phyloP scores from a whole-genome alignment of 2,329 filamentous ascomycete genomes.

The Fusarium sp. region DNA sequence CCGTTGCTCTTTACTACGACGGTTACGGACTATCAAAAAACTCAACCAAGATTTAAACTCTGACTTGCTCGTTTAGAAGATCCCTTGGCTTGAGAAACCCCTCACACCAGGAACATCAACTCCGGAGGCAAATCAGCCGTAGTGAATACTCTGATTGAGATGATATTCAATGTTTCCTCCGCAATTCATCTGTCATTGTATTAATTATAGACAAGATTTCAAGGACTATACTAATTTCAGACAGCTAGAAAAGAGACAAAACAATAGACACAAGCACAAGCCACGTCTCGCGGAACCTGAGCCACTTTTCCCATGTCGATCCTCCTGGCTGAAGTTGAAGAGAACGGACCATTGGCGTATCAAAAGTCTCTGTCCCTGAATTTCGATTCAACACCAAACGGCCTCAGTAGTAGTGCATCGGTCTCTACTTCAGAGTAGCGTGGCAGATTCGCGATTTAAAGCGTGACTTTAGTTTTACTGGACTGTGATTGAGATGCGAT shows the following conservation, averaged over 20 bases:
- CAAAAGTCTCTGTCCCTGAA: slow-evolving; percentile 10
- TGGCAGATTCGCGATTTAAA: slow-evolving; percentile 27
- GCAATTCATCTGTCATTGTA: neutral
- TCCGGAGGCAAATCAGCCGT: neutral
- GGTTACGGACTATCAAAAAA: slow-evolving; percentile 6
- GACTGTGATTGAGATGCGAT: neutral
- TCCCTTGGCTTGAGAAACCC: slow-evolving; percentile 21
- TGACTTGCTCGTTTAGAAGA: slow-evolving; percentile 13
- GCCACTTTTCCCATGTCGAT: slow-evolving; percentile 34
- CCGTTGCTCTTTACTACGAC: slow-evolving; percentile 13
- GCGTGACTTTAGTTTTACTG: slow-evolving; percentile 14
- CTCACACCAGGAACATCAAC: slow-evolving; percentile 36
- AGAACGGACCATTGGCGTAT: neutral
- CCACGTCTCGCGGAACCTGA: slow-evolving; percentile 38
- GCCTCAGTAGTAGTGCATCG: neutral
- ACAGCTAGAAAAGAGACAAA: slow-evolving; percentile 29
- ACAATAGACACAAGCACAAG: slow-evolving; percentile 30
- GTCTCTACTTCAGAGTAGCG: neutral
- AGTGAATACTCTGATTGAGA: neutral
- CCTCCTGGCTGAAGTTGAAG: slow-evolving; percentile 25
- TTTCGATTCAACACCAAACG: slow-evolving; percentile 16
- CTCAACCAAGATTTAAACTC: slow-evolving; percentile 32
- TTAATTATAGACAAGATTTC: slow-evolving; percentile 11
- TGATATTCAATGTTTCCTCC: slow-evolving; percentile 9
- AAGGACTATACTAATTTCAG: slow-evolving; percentile 19